Percentiles rank a stretch among this genome's conserved stretches.
Conservation (phyloP, 306 rosid genomes). For the Begonia peltatifolia region DNA sequence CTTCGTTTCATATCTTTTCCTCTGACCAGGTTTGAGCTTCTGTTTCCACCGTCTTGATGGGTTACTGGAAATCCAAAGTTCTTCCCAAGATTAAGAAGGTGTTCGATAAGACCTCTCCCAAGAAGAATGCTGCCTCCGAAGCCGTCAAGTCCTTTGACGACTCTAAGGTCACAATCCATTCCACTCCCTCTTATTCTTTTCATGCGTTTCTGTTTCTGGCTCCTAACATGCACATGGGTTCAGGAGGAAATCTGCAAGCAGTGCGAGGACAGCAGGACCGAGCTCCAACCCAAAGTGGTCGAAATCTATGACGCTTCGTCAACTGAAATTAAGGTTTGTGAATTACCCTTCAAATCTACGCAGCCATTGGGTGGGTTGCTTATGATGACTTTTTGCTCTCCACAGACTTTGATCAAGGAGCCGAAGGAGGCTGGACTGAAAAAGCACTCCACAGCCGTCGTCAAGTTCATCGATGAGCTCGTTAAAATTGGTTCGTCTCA, state of each 20-base stretch:
- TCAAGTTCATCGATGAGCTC: slow-evolving; percentile 54
- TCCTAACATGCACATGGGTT: too few relatives aligned
- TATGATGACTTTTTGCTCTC: too few relatives aligned
- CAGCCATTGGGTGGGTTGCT: too few relatives aligned
- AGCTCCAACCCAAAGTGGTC: slow-evolving; percentile 45
- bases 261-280: slow-evolving; percentile 51
- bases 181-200: too few relatives aligned
- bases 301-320: slow-evolving; percentile 50
- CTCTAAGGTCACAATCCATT: slow-evolving; percentile 25
- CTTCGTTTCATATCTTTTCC: too few relatives aligned
- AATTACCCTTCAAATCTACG: too few relatives aligned
- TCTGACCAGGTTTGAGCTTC: too few relatives aligned
- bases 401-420: slow-evolving; percentile 42
- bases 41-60: slow-evolving; percentile 19
- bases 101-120: slow-evolving; percentile 31
- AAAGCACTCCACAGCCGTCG: slow-evolving; percentile 44
- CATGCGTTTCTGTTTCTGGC: too few relatives aligned
- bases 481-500: slow-evolving; percentile 36
- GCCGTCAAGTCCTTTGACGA: slow-evolving; percentile 50
- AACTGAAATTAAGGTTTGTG: slow-evolving; percentile 37
- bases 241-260: slow-evolving; percentile 42
- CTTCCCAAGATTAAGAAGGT: slow-evolving; percentile 72
- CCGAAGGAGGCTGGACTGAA: slow-evolving; percentile 37
- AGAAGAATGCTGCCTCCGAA: slow-evolving; percentile 55
- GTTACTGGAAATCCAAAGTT: slow-evolving; percentile 61